Percentiles rank a stretch among this genome's conserved stretches.
Conservation (phyloP, 345 rosid genomes). For the Ceriops zippeliana region DNA sequence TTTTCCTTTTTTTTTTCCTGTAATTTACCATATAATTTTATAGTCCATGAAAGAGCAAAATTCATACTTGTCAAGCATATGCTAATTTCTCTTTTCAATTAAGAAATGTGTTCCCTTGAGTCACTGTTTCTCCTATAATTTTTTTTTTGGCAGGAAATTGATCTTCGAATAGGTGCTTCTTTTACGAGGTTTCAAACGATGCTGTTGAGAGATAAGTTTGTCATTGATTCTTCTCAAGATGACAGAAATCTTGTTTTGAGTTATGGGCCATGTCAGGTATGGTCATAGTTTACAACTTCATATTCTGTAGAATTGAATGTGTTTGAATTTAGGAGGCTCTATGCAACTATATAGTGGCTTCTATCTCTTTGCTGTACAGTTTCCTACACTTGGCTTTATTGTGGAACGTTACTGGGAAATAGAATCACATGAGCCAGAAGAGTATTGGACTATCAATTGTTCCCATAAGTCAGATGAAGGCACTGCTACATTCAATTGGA, state of each 20-base stretch:
- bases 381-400: slow-evolving; percentile 93
- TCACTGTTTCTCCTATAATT: no score
- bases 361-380: slow-evolving; percentile 43
- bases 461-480: slow-evolving; percentile 80
- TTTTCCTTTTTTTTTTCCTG: neutral
- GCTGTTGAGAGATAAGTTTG: slow-evolving; percentile 76
- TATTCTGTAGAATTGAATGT: neutral
- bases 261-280: slow-evolving; percentile 98
- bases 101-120: no score
- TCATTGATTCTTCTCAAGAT: slow-evolving; percentile 61
- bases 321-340: slow-evolving; percentile 14
- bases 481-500: slow-evolving; percentile 74
- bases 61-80: neutral
- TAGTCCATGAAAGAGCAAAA: neutral
- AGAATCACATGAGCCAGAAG: slow-evolving; percentile 95
- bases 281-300: slow-evolving; percentile 5
- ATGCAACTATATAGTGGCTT: slow-evolving; percentile 10
- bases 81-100: neutral
- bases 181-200: slow-evolving; percentile 96
- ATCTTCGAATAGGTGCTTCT: slow-evolving; percentile 95
- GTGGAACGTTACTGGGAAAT: slow-evolving; percentile 97
- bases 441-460: slow-evolving; percentile 87
- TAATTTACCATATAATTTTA: neutral
- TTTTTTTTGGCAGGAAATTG: slow-evolving; percentile 63
- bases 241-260: slow-evolving; percentile 87